Percentiles rank a stretch among this genome's conserved stretches.
These are phyloP conservation scores for Epichloe bromicola DNA, from an alignment of 2,329 filamentous ascomycete species.

Conservation along the genomic window DNA sequence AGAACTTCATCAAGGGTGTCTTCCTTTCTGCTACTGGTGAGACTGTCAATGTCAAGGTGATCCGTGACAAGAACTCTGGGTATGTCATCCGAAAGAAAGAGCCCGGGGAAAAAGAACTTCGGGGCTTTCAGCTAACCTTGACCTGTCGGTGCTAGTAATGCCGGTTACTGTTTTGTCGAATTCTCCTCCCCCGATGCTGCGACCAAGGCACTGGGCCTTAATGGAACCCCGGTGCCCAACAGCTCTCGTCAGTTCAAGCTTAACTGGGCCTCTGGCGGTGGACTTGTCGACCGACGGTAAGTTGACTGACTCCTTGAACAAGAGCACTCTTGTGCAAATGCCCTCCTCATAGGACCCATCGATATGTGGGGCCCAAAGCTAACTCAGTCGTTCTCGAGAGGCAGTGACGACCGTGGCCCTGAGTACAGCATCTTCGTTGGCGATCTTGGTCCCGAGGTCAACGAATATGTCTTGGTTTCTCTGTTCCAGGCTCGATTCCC, in stretches of 20 bases:
- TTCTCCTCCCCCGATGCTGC: conserved; percentile 74
- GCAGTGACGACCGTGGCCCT: conserved; percentile 83
- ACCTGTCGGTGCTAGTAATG: conserved; percentile 49
- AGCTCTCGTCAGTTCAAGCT: conserved; percentile 93
- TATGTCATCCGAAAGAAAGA: conserved; percentile 27
- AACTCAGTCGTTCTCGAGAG: not conserved
- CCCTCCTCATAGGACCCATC: not conserved
- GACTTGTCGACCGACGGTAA: conserved; percentile 83
- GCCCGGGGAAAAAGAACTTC: not conserved
- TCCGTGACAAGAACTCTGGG: conserved; percentile 98
- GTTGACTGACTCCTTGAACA: conserved; percentile 14
- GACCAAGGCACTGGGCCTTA: conserved; percentile 79
- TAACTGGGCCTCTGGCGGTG: conserved; percentile 97
- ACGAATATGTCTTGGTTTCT: conserved; percentile 93
- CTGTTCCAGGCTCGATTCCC: conserved; percentile 94
- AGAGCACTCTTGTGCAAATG: not conserved
- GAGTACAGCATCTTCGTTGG: conserved; percentile 98
- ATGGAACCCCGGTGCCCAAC: conserved; percentile 84
- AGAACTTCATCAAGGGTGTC: conserved; percentile 93
- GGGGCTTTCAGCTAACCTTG: not conserved
- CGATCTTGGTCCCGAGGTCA: conserved; percentile 94
- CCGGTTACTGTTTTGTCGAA: conserved; percentile 97
- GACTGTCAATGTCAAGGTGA: conserved; percentile 97
- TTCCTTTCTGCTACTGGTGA: conserved; percentile 84
- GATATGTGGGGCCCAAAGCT: not conserved